phyloP scores from a whole-genome alignment of 495 filamentous ascomycete genomes.

The Penicillium silybi region DNA sequence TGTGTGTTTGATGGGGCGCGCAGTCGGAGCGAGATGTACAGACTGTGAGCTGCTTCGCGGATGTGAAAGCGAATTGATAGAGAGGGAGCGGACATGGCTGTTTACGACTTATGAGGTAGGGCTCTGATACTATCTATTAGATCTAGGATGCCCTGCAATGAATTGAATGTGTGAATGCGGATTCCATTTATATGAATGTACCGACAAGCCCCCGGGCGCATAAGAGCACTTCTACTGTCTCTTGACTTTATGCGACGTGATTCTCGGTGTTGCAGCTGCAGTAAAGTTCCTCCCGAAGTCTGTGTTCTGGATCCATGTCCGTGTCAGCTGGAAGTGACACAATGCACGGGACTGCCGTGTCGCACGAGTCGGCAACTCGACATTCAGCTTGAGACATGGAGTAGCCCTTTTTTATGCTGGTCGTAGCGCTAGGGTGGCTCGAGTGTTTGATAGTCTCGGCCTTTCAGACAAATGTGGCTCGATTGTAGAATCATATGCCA shows the following conservation, averaged over 20 bases:
- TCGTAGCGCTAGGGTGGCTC: background rate
- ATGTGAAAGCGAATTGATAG: background rate
- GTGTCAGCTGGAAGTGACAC: background rate
- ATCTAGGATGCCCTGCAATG: background rate
- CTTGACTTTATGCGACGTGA: background rate
- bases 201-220: no score
- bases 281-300: background rate
- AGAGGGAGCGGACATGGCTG: background rate
- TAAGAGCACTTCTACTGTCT: background rate
- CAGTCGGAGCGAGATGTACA: conserved; percentile 69
- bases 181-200: no score
- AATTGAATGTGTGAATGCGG: background rate
- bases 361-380: background rate
- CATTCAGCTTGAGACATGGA: background rate
- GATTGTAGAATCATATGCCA: background rate
- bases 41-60: conserved; percentile 20
- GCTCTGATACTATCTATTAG: background rate
- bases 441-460: background rate
- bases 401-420: background rate
- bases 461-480: background rate
- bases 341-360: background rate
- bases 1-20: conserved; percentile 87
- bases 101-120: background rate
- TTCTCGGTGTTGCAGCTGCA: background rate
- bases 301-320: background rate